Percentiles rank a stretch among this genome's conserved stretches.
These are phyloP conservation scores for Aspergillus terreus DNA, from an alignment of 2,329 filamentous ascomycete species.

Conservation along the genomic window DNA sequence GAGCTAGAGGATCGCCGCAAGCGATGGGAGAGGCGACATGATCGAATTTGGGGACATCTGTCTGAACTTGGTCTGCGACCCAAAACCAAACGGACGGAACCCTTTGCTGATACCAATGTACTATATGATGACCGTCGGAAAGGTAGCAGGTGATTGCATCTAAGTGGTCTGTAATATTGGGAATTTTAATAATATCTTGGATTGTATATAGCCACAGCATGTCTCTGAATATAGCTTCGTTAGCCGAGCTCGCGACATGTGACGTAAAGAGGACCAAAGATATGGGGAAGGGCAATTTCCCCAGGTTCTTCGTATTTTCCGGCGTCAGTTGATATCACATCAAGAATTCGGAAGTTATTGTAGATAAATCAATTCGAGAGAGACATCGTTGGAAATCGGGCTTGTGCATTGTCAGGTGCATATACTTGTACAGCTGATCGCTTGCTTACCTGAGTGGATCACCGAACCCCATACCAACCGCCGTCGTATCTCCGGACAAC, in stretches of 20 bases:
- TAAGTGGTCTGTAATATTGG: not conserved
- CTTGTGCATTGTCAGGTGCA: no score
- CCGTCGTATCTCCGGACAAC: not conserved
- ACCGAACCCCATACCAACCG: no score
- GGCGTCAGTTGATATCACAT: no score
- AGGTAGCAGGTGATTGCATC: not conserved
- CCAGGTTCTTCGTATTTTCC: not conserved
- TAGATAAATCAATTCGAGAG: no score
- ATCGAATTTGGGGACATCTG: conserved; percentile 45
- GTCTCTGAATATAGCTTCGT: not conserved
- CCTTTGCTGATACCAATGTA: conserved; percentile 21
- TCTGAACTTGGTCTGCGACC: conserved; percentile 53
- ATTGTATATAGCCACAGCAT: not conserved
- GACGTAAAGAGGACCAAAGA: not conserved
- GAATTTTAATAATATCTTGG: not conserved
- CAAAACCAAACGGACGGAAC: conserved; percentile 42
- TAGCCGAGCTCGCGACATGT: not conserved
- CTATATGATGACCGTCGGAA: conserved; percentile 20
- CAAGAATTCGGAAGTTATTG: not conserved
- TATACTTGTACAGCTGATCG: no score
- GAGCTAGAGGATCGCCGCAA: conserved; percentile 38
- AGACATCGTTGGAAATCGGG: no score
- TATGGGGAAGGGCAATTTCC: not conserved
- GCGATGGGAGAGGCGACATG: conserved; percentile 44
- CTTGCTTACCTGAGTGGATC: no score